Base-by-base conservation (phyloP, 805 yeast species). In the Clavispora asparagi region DNA sequence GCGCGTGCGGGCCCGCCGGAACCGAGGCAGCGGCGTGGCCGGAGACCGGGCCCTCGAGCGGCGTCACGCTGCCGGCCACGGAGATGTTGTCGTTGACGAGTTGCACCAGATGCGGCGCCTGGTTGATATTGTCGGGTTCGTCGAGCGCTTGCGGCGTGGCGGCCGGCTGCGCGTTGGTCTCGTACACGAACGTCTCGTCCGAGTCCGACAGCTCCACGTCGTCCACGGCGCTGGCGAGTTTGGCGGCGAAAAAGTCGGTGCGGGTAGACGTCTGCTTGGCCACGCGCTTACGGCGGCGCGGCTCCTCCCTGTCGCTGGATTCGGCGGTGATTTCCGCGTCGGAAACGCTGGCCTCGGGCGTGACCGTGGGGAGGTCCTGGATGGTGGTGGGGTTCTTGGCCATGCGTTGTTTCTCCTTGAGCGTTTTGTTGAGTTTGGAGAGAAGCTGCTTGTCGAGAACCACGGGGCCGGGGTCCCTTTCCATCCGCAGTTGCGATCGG, bases 141-240 rank as follows among this genome's bases (percentile, higher is more conserved):
- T 33, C 13, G 40, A 10, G 35, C n/a, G n/a, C 10, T 12, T 8
- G 6, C 32, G 17, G 23, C 36, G 19, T 7, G 11, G 23, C 36
- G 19, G 12, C 11, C 36, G 19, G 9, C 17, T 32, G 36, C 27
- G 55, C 52, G 39, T 54, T 54, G 41, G 71, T 79, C 58, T 91
- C 97, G 63, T 92, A 92, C n/a, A 92, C 97, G 73, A 94, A 92
- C 1, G 96, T 89, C 63, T 94, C 99, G 55, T 91, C 96, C 25
- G 90, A 82, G 62, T 91, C 97, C 30, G 91, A 83, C 36, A 86
- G 81, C 50, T 86, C 88, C 39, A 81, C 91, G 56, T 89, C 96
- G 52, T 86, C 95, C 4, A 92, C 95, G 1, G 98, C 98, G 46
- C 89, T 84, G 8, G 97, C 98, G 50, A 94, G 73, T 56, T 85